Conservation (phyloP, 306 rosid genomes). For the Sphenostylis stenocarpa region DNA sequence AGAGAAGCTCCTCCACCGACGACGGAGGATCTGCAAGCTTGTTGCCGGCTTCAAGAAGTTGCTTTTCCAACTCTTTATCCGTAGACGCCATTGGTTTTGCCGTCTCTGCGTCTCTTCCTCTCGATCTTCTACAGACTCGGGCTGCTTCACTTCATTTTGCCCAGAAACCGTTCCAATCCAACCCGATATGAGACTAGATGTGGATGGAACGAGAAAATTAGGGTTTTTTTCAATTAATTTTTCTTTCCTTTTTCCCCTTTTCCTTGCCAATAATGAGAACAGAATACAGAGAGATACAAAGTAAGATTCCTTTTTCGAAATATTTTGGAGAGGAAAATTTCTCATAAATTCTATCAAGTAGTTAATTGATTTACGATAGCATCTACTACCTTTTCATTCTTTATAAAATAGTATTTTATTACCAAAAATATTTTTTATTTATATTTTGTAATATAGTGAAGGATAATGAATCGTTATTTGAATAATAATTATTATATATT, state of each 20-base stretch:
- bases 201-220: conserved; percentile 23
- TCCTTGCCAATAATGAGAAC: background rate
- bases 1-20: conserved; percentile 66
- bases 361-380: too few relatives aligned
- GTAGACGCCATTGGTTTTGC: conserved; percentile 56
- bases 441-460: too few relatives aligned
- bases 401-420: too few relatives aligned
- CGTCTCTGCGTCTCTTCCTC: conserved; percentile 1
- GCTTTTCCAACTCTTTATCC: conserved; percentile 58
- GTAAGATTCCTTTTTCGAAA: background rate
- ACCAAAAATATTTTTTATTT: too few relatives aligned
- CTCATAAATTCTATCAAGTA: too few relatives aligned
- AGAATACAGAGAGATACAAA: background rate
- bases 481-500: too few relatives aligned
- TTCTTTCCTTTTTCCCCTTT: background rate
- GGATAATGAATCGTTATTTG: too few relatives aligned
- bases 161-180: conserved; percentile 34
- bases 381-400: too few relatives aligned
- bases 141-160: conserved; percentile 52
- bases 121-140: conserved; percentile 53
- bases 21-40: conserved; percentile 77
- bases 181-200: background rate
- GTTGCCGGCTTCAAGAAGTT: conserved; percentile 71
- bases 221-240: conserved; percentile 46
- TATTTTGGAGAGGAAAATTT: too few relatives aligned